phyloP scores from a whole-genome alignment of 805 yeast species.

The Allodekkera sacchari region DNA sequence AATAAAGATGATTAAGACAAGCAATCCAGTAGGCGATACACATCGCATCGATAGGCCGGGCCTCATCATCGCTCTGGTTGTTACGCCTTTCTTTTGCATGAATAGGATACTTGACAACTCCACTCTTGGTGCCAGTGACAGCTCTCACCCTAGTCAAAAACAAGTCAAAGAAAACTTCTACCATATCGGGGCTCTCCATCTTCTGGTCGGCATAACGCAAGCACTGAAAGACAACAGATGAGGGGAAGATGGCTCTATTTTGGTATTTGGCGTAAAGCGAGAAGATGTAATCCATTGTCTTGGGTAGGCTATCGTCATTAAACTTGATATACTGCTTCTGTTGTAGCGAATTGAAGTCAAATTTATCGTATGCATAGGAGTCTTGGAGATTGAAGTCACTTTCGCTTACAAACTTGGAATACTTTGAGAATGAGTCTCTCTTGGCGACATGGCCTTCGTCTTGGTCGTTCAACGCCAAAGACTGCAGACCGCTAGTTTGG shows the following conservation, averaged over 20 bases:
- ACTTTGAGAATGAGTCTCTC: no score
- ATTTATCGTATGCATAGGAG: conserved; percentile 29
- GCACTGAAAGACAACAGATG: conserved; percentile 61
- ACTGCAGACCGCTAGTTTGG: neutral
- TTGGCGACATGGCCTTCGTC: no score
- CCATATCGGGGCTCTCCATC: conserved; percentile 45
- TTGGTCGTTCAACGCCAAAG: neutral
- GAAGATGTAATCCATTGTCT: conserved; percentile 40
- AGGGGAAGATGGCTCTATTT: conserved; percentile 51
- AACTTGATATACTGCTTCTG: conserved; percentile 57
- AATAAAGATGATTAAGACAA: conserved; percentile 65
- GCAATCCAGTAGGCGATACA: conserved; percentile 83
- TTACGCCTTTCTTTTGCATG: conserved; percentile 16
- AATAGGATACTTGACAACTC: conserved; percentile 31
- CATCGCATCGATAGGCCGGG: conserved; percentile 47
- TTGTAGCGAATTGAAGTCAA: conserved; percentile 47
- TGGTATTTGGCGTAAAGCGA: conserved; percentile 35
- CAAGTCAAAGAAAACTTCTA: conserved; percentile 50
- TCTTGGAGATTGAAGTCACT: neutral
- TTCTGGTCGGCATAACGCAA: conserved; percentile 58
- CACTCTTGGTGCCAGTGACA: conserved; percentile 51
- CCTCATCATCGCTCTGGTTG: conserved; percentile 8
- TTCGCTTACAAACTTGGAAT: no score
- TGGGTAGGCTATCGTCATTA: conserved; percentile 48
- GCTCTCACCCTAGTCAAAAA: conserved; percentile 55